Evolutionary conservation across 345 rosid genomes (phyloP).

Genomic region (Cardamine occulta): DNA sequence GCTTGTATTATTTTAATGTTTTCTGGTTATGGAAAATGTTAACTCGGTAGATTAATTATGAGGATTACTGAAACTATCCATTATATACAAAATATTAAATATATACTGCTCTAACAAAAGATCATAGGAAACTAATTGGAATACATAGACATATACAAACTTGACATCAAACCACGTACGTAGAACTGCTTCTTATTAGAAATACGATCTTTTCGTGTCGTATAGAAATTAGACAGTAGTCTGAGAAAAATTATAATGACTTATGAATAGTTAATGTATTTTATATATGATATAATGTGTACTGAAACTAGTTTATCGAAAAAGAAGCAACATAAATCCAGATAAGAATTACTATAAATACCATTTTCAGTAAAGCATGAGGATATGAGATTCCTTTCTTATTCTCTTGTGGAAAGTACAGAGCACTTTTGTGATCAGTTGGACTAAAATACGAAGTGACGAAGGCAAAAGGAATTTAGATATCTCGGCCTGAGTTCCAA

Average conservation of each 20-base stretch:
- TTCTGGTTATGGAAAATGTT: background rate
- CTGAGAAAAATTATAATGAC: background rate
- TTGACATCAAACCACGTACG: background rate
- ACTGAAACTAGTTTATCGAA: background rate
- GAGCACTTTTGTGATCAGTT: slow-evolving; percentile 28
- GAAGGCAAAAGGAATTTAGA: slow-evolving; percentile 48
- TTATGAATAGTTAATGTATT: background rate
- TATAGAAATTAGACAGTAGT: background rate
- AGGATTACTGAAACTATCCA: background rate
- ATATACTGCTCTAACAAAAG: background rate
- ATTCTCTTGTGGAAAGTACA: slow-evolving; percentile 36
- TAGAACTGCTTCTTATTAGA: background rate
- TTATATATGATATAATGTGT: background rate
- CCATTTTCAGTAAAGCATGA: background rate
- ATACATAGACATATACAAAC: background rate
- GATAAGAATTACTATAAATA: slow-evolving; percentile 21
- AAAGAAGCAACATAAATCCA: slow-evolving; percentile 2
- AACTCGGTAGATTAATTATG: background rate
- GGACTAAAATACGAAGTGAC: slow-evolving; percentile 35
- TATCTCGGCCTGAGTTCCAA: slow-evolving; percentile 35
- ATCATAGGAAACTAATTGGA: background rate
- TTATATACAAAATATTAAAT: background rate
- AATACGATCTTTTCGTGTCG: background rate
- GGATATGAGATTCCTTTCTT: slow-evolving; percentile 34
- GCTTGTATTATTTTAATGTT: background rate